A percentile compares a stretch with the other conserved stretches of the same genome.
Conservation (phyloP, 352 stramenopile species). For the Phytophthora fragariae region DNA sequence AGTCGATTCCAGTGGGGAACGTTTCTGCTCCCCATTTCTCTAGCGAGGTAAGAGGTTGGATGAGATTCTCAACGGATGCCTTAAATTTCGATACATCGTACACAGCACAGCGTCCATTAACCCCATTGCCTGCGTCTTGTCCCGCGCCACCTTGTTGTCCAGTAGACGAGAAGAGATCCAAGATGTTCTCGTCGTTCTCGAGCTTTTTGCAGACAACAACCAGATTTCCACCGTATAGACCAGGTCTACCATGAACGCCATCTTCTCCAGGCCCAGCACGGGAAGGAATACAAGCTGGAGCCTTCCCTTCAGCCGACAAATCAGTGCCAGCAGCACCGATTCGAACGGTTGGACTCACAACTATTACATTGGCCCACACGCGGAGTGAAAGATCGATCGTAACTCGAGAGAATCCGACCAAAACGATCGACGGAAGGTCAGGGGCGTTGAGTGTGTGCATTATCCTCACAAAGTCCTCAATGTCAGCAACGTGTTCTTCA, state of each 20-base stretch:
- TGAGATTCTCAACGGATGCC: not conserved
- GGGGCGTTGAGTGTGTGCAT: not conserved
- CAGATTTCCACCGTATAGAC: not conserved
- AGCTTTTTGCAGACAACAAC: not conserved
- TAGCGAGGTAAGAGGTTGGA: not conserved
- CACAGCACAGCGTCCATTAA: not conserved
- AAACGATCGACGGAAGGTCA: conserved; percentile 5
- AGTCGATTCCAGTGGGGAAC: not conserved
- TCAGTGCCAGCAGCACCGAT: not conserved
- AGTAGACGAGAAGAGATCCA: not conserved
- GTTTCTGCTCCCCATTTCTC: not conserved
- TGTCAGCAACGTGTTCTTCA: not conserved
- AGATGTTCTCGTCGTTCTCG: not conserved
- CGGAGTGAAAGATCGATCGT: not conserved
- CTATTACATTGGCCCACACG: conserved; percentile 10
- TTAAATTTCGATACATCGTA: conserved; percentile 3
- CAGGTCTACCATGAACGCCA: conserved; percentile 1
- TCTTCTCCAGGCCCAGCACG: conserved; percentile 7
- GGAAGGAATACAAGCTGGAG: not conserved
- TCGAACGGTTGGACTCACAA: conserved; percentile 9
- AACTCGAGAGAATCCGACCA: not conserved
- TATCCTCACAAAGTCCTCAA: conserved; percentile 5
- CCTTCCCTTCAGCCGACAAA: not conserved
- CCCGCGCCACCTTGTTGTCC: conserved; percentile 11
- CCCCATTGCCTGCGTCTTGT: conserved; percentile 2